Evolutionary conservation across 345 rosid genomes (phyloP).

Genomic region (Erodium maritimum): DNA sequence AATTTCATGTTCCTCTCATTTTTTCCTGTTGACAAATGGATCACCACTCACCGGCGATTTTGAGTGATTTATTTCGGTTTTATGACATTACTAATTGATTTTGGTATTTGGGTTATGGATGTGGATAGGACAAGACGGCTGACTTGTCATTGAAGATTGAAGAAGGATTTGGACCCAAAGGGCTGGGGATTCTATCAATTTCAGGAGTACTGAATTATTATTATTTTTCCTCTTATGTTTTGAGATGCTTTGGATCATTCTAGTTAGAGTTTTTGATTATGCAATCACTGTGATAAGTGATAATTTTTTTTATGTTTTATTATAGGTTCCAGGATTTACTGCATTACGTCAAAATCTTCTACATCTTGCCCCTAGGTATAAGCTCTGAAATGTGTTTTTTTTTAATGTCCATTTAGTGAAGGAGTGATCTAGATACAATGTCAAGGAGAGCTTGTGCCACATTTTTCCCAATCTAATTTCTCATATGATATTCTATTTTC

Average conservation of each 20-base stretch:
- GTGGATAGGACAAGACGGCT: conserved; percentile 41
- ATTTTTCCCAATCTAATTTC: background rate
- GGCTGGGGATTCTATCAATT: conserved; percentile 71
- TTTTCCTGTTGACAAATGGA: background rate
- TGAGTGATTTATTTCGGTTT: background rate
- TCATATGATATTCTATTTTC: conserved; percentile 6
- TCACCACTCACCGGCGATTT: background rate
- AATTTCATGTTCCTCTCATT: background rate
- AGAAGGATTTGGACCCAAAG: conserved; percentile 77
- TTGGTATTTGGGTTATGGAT: conserved; percentile 1
- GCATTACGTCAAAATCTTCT: conserved; percentile 63
- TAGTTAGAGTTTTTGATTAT: background rate
- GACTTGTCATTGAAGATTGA: conserved; percentile 66
- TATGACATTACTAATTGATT: background rate
- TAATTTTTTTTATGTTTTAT: background rate
- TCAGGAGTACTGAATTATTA: conserved; percentile 29
- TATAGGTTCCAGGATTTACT: conserved; percentile 77
- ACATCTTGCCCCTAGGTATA: conserved; percentile 59
- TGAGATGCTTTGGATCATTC: background rate
- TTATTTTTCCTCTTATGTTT: background rate
- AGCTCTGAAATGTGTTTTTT: conserved; percentile 5
- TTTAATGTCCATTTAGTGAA: background rate
- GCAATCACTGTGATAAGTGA: background rate
- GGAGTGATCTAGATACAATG: background rate
- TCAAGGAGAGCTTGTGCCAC: background rate